Base-by-base conservation (phyloP, 176 grass and related monocot genomes). In the Miscanthus lutarioriparius region DNA sequence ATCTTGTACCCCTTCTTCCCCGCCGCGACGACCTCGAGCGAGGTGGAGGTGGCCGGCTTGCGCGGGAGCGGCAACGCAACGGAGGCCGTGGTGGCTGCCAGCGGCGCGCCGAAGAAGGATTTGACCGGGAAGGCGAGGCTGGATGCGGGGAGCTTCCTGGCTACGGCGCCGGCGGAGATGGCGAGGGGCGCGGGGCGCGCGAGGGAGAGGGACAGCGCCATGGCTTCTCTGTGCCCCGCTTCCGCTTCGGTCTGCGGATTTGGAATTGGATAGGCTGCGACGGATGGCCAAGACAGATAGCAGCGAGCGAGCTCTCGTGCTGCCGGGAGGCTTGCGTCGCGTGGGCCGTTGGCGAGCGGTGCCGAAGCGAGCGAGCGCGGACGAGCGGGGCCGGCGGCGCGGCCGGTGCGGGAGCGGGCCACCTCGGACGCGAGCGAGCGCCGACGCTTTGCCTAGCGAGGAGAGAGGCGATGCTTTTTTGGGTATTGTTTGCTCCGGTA, bases 1-100 rank as follows among this genome's bases (percentile, higher is more conserved):
- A 90, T 98, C 89, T 98, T 98, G 80, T 82, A 85, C 6, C 86
- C 84, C 77, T 94, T 94, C 81, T 94, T 94, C 71, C 88, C 92
- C 22, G 86, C 89, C 25, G 95, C 92, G 74, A 91, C 89, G 69
- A 95, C 91, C 11, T 85, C 40, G 83, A 97, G 49, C 43, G 81
- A 68, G 74, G 48, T 67, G 83, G 47, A 49, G 47, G 87, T 66
- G 83, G 87, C 83, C 14, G 80, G 76, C 84, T 38, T 80, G 40
- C 84, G 77, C 20, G 38, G 65, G 15, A 87, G 81, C 67, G 78
- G 84, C 51, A 66, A 67, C 41, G 66, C 75, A 13, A 87, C 63
- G 22, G 51, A 17, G 69, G 75, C 78, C 15, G 32, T 45, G 59
- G 67, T 61, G 49, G 65, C 84, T 33, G 84, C 78, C 67, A 93